These are phyloP conservation scores for Henckelia pumila DNA, from an alignment of 257 asterid species.

Conservation along the genomic window DNA sequence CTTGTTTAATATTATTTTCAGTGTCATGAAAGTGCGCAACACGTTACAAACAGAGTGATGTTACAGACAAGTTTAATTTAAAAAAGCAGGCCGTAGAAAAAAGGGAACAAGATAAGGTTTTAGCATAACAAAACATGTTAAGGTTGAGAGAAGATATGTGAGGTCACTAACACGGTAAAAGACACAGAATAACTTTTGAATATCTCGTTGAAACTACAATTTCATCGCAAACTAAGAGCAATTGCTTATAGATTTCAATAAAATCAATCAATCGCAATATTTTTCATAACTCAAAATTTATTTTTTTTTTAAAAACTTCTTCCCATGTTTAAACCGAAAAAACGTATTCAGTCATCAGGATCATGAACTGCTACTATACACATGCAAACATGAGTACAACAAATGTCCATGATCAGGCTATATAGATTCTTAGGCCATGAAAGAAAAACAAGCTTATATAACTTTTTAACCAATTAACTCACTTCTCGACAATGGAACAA, in stretches of 20 bases:
- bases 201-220: not conserved
- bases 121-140: slow-evolving; percentile 13
- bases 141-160: not conserved
- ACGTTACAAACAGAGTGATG: not conserved
- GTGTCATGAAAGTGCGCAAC: slow-evolving; percentile 9
- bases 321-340: not conserved
- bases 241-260: slow-evolving; percentile 5
- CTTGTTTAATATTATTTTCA: slow-evolving; percentile 7
- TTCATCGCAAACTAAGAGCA: not conserved
- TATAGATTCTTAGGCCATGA: not conserved
- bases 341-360: not conserved
- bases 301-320: no score
- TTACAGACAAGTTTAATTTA: no score
- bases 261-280: not conserved
- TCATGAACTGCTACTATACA: not conserved
- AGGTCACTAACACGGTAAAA: not conserved
- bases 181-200: not conserved
- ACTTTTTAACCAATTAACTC: slow-evolving; percentile 41
- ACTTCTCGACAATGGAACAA: slow-evolving; percentile 95
- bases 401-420: slow-evolving; percentile 13
- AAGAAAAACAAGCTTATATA: slow-evolving; percentile 17
- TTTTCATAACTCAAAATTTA: not conserved
- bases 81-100: not conserved
- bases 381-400: not conserved
- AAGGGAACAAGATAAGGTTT: slow-evolving; percentile 15